These are phyloP conservation scores for Cantharellus anzutake DNA, from an alignment of 768 basidiomycete species.

Conservation along the genomic window DNA sequence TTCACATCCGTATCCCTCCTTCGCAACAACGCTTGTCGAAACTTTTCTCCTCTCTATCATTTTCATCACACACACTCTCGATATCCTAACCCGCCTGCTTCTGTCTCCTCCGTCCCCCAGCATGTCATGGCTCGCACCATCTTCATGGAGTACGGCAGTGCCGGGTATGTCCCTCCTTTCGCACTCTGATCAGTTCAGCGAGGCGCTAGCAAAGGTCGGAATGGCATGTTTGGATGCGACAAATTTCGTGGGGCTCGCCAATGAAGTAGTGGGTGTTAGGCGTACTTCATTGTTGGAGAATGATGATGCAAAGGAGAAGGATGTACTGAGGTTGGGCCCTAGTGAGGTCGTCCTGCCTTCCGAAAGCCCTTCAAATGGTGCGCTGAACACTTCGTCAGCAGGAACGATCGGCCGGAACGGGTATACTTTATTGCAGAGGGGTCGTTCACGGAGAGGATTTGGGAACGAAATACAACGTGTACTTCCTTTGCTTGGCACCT, in stretches of 20 bases:
- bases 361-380: background rate
- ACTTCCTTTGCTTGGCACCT: conserved; percentile 10
- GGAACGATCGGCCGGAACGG: background rate
- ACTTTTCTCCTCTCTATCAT: conserved; percentile 38
- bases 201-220: conserved; percentile 50
- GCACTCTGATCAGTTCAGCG: conserved; percentile 53
- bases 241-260: conserved; percentile 47
- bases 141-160: conserved; percentile 12
- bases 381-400: background rate
- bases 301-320: conserved; percentile 2
- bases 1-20: conserved; percentile 41
- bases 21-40: conserved; percentile 29
- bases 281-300: background rate
- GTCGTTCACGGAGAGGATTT: conserved; percentile 19
- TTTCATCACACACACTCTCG: conserved; percentile 37
- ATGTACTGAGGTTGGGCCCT: conserved; percentile 9
- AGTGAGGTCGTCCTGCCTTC: background rate
- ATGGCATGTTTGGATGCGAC: conserved; percentile 63
- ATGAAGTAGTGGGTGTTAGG: conserved; percentile 44
- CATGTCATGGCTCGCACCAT: conserved; percentile 21
- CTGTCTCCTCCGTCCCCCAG: conserved; percentile 25
- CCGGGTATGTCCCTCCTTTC: conserved; percentile 29
- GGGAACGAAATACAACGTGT: conserved; percentile 32
- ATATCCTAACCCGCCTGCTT: conserved; percentile 45
- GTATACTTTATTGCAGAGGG: background rate